Evolutionary conservation across 371 early-diverging fungal species (phyloP), one percentile per base, ranked within the genome.

Genomic region (Zychaea mexicana): DNA sequence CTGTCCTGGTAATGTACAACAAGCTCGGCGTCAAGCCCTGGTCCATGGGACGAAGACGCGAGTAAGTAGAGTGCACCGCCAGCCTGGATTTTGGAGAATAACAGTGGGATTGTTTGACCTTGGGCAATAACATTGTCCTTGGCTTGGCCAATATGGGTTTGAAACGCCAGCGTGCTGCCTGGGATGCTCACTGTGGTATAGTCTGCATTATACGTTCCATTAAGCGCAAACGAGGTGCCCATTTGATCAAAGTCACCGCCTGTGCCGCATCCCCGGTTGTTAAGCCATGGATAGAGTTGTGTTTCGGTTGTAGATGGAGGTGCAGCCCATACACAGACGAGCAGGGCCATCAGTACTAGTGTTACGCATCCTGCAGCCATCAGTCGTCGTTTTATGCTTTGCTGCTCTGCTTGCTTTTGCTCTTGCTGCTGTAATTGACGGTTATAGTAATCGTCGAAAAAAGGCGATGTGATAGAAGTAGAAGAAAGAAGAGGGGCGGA

Each of bases 61-160:
- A 77, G 70, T 17, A 77, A n/a, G 22, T 71, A 77, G 5, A 77
- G 46, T 13, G 64, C 70, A 2, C 77, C 74, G 3, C n/a, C n/a
- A n/a, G n/a, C n/a, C n/a, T 45, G 1, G 54, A 21, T 57, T 60
- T 2, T 55, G 55, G 12, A 68, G n/a, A 3, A 72, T n/a, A 66
- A 10, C 70, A 74, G 31, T 68, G 72, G 22, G 45, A 74, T 10
- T 55, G 63, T 57, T 52, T 74, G 75, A 1, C 75, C 71, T n/a
- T 47, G 62, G 27, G 68, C 65, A n/a, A 67, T 42, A 4, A 65
- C 49, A 57, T 76, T 76, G 33, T 73, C 77, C 2, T 45, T 17
- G 26, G 31, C 13, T 22, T 53, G 17, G 22, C 54, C 54, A 28
- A 53, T 39, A 8, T 19, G 46, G 24, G 13, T 38, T 13, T 57